phyloP scores from a whole-genome alignment of 305 asterid genomes.

The Coffea humblotiana region DNA sequence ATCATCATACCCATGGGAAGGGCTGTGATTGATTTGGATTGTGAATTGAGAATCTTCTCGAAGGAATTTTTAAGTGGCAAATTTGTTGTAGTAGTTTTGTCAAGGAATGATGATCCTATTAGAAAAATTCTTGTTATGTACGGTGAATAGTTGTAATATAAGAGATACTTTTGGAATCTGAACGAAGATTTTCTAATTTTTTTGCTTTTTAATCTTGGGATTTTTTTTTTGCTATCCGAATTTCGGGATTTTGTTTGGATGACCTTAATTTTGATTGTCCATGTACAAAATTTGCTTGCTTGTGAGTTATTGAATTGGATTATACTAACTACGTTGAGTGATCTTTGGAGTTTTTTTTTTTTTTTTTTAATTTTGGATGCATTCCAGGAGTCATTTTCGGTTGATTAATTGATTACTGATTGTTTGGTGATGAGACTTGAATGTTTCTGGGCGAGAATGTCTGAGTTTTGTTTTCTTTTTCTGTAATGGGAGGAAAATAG shows the following conservation, averaged over 20 bases:
- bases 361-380: no score
- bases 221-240: not conserved
- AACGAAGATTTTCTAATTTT: not conserved
- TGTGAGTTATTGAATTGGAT: not conserved
- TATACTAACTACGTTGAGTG: not conserved
- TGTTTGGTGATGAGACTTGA: not conserved
- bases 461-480: no score
- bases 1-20: slow-evolving; percentile 13
- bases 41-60: no score
- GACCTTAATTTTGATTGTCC: not conserved
- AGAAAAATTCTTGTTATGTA: not conserved
- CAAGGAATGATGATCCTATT: not conserved
- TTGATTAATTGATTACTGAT: not conserved
- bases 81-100: not conserved
- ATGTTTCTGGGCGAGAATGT: no score
- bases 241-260: not conserved
- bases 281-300: not conserved
- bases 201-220: not conserved
- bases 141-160: not conserved
- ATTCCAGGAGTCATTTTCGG: not conserved
- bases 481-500: no score
- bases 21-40: not conserved
- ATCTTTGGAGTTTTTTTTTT: no score
- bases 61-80: no score
- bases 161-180: not conserved